phyloP scores from a whole-genome alignment of 192 early-diverging fungal genomes.

The Dispira parvispora region DNA sequence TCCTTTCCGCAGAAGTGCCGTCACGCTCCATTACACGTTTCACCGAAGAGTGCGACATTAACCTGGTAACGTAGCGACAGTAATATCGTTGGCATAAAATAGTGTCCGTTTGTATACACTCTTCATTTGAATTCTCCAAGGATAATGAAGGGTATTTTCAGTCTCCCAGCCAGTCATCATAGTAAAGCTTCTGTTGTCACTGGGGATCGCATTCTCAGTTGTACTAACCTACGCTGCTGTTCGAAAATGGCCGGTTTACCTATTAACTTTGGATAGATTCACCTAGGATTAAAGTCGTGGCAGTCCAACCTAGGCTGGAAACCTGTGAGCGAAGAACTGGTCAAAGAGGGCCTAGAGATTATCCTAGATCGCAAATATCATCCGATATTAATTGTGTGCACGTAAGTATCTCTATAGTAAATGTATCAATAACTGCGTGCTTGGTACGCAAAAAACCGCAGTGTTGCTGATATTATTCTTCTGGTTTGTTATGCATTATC shows the following conservation, averaged over 20 bases:
- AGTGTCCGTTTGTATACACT: background rate
- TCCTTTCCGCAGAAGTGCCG: constrained; percentile 69
- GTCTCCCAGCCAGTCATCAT: background rate
- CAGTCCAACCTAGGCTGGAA: constrained; percentile 64
- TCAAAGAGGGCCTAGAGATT: constrained; percentile 89
- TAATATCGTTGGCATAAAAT: background rate
- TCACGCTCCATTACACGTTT: constrained; percentile 56
- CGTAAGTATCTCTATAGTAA: constrained; percentile 29
- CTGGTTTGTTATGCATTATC: too few species aligned
- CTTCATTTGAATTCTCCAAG: constrained; percentile 4
- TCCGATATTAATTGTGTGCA: constrained; percentile 83
- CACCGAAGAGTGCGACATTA: constrained; percentile 50
- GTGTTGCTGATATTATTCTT: too few species aligned
- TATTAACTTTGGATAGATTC: constrained; percentile 20
- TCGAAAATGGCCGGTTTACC: background rate
- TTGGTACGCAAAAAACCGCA: too few species aligned
- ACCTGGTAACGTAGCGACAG: constrained; percentile 25
- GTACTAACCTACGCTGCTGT: background rate
- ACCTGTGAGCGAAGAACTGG: constrained; percentile 82
- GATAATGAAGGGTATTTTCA: background rate
- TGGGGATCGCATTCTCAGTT: background rate
- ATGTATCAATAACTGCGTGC: too few species aligned
- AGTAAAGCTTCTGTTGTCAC: background rate
- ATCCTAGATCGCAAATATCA: constrained; percentile 61
- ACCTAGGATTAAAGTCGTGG: constrained; percentile 49